Percentiles rank a stretch among this genome's conserved stretches.
These are phyloP conservation scores for Jackrogersella multiformis DNA, from an alignment of 495 filamentous ascomycete genomes.

Conservation along the genomic window DNA sequence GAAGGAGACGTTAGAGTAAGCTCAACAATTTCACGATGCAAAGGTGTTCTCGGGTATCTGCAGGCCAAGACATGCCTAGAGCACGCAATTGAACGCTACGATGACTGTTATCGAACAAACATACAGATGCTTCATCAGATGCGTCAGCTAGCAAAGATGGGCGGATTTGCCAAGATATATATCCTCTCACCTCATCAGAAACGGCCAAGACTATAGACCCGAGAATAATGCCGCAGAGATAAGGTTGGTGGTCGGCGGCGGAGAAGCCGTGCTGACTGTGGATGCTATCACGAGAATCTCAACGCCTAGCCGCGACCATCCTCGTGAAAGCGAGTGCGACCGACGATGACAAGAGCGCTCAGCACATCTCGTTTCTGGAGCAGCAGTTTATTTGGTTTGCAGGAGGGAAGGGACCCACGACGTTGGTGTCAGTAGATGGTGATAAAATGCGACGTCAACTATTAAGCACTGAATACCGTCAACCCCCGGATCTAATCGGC, in stretches of 20 bases:
- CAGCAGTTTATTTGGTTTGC: slow-evolving; percentile 36
- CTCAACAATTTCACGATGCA: not conserved
- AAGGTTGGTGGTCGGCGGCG: slow-evolving; percentile 12
- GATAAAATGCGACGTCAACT: slow-evolving; percentile 35
- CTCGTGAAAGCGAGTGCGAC: slow-evolving; percentile 1
- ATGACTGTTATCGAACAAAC: slow-evolving; percentile 27
- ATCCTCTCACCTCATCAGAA: slow-evolving; percentile 33
- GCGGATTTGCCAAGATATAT: slow-evolving; percentile 32
- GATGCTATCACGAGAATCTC: slow-evolving; percentile 32
- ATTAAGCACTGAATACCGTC: slow-evolving; percentile 8
- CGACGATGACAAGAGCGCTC: not conserved
- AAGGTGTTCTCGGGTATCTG: not conserved
- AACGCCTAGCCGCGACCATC: slow-evolving; percentile 17
- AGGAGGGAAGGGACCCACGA: slow-evolving; percentile 39
- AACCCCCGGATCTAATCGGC: slow-evolving; percentile 22
- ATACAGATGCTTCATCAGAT: slow-evolving; percentile 28
- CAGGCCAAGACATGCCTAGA: too few relatives aligned
- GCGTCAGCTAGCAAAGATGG: slow-evolving; percentile 38
- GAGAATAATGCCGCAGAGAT: slow-evolving; percentile 36
- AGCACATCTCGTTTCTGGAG: slow-evolving; percentile 28
- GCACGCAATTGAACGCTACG: not conserved
- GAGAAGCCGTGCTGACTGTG: slow-evolving; percentile 23
- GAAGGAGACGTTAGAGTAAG: not conserved
- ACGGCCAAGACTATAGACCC: slow-evolving; percentile 35
- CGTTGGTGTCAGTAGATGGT: slow-evolving; percentile 31